Evolutionary conservation across 106 monocot species (phyloP).

Genomic region (Allium fistulosum): DNA sequence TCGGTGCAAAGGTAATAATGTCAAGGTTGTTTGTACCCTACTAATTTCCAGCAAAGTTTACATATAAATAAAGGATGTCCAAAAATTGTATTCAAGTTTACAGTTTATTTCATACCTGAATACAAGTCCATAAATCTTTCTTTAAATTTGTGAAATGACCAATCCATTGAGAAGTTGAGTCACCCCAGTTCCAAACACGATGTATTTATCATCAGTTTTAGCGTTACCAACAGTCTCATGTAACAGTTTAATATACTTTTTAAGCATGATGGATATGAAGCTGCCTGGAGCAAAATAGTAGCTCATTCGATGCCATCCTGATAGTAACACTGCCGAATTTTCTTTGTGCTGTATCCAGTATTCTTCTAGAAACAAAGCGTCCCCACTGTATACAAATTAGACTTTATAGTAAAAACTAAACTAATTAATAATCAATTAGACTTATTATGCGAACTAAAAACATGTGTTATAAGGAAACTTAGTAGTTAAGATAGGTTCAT

Average conservation of each 20-base stretch:
- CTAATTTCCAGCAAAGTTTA: too few species aligned
- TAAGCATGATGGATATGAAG: constrained; percentile 44
- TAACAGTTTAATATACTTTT: constrained; percentile 49
- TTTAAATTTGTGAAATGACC: constrained; percentile 45
- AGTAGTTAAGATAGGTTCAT: too few species aligned
- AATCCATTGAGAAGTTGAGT: constrained; percentile 65
- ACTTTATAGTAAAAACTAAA: too few species aligned
- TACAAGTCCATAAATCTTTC: too few species aligned
- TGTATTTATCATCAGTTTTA: constrained; percentile 31
- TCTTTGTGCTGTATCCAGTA: constrained; percentile 65
- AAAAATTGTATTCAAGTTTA: too few species aligned
- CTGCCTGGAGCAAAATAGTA: constrained; percentile 22
- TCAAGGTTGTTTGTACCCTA: too few species aligned
- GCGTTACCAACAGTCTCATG: constrained; percentile 64
- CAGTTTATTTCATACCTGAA: too few species aligned
- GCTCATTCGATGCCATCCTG: constrained; percentile 79
- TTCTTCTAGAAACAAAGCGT: constrained; percentile 61
- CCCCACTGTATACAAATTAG: constrained; percentile 31
- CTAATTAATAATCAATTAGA: too few species aligned
- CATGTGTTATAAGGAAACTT: too few species aligned
- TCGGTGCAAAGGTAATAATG: too few species aligned
- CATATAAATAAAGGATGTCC: too few species aligned
- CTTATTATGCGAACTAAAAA: too few species aligned
- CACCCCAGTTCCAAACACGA: constrained; percentile 62
- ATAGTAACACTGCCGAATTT: constrained; percentile 37